A percentile compares a stretch with the other conserved stretches of the same genome.
phyloP scores from a whole-genome alignment of 1,284 basidiomycete genomes.

The Ceratobasidium sp. region DNA sequence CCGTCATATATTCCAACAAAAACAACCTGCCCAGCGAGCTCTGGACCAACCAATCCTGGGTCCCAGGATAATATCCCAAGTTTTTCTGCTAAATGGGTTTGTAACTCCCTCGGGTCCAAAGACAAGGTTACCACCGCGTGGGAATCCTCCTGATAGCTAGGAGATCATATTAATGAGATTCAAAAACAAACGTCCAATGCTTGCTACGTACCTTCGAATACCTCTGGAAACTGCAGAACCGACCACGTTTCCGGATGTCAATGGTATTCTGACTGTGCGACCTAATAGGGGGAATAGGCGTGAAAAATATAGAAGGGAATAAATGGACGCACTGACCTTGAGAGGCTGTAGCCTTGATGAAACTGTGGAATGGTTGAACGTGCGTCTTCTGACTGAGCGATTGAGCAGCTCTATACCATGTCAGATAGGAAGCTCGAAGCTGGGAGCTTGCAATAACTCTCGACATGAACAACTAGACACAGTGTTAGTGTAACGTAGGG shows the following conservation, averaged over 20 bases:
- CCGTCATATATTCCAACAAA: slow-evolving; percentile 93
- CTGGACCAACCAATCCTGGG: slow-evolving; percentile 68
- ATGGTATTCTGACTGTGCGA: slow-evolving; percentile 66
- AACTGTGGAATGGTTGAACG: slow-evolving; percentile 16
- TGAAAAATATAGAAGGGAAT: not conserved
- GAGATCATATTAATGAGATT: slow-evolving; percentile 18
- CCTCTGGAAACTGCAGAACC: slow-evolving; percentile 83
- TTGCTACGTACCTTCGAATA: slow-evolving; percentile 70
- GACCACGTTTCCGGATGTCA: slow-evolving; percentile 72
- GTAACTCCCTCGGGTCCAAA: slow-evolving; percentile 81
- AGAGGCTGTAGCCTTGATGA: slow-evolving; percentile 36
- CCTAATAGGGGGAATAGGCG: slow-evolving; percentile 55
- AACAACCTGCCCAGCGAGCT: slow-evolving; percentile 79
- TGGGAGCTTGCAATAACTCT: not conserved
- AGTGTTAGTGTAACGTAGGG: too few species aligned
- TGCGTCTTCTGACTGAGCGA: not conserved
- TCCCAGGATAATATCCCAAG: slow-evolving; percentile 78
- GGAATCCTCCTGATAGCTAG: slow-evolving; percentile 85
- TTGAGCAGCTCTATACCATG: slow-evolving; percentile 15
- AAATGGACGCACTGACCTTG: slow-evolving; percentile 10
- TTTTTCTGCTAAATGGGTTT: slow-evolving; percentile 70
- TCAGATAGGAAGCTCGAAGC: slow-evolving; percentile 25
- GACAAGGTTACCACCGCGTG: slow-evolving; percentile 80
- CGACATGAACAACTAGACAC: slow-evolving; percentile 16
- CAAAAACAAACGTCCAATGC: not conserved